phyloP scores from a whole-genome alignment of 192 early-diverging fungal species.

The Coemansia erecta region DNA sequence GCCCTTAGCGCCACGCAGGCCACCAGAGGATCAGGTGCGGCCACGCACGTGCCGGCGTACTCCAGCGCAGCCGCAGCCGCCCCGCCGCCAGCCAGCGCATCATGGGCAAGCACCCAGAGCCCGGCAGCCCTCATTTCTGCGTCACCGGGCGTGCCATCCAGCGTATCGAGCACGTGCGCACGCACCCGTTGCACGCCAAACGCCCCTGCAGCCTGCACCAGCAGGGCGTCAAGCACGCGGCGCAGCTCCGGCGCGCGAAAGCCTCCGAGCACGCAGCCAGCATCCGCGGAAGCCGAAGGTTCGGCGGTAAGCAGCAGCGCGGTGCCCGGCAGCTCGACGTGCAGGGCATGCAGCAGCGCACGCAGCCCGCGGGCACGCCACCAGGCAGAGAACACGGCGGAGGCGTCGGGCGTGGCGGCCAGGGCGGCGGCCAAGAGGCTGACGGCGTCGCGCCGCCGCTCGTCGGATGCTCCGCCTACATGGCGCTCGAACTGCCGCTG shows the following conservation, averaged over 20 bases:
- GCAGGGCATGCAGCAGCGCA: constrained; percentile 21
- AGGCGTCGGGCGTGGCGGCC: constrained; percentile 5
- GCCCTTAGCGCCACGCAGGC: constrained; percentile 27
- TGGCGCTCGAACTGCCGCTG: constrained; percentile 26
- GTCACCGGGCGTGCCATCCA: background rate
- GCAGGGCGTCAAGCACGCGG: constrained; percentile 19
- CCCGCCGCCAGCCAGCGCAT: constrained; percentile 2
- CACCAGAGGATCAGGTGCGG: background rate
- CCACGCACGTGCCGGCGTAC: constrained; percentile 24
- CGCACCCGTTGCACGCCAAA: constrained; percentile 9
- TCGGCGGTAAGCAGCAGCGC: constrained; percentile 32
- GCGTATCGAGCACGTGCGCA: constrained; percentile 19
- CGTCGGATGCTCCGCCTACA: constrained; percentile 12
- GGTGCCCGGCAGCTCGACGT: constrained; percentile 31
- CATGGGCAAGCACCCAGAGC: constrained; percentile 29
- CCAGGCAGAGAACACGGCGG: constrained; percentile 20
- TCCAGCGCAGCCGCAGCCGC: constrained; percentile 20
- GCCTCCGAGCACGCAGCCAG: constrained; percentile 20
- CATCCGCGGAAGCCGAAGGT: background rate
- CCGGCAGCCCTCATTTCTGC: constrained; percentile 2
- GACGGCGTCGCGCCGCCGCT: constrained; percentile 26
- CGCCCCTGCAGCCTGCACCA: constrained; percentile 3
- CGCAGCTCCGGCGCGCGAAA: constrained; percentile 15
- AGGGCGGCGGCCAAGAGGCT: constrained; percentile 14
- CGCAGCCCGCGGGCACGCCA: constrained; percentile 29